Evolutionary conservation across 768 basidiomycete genomes (phyloP).

Genomic region (Tricholoma saponaceum): DNA sequence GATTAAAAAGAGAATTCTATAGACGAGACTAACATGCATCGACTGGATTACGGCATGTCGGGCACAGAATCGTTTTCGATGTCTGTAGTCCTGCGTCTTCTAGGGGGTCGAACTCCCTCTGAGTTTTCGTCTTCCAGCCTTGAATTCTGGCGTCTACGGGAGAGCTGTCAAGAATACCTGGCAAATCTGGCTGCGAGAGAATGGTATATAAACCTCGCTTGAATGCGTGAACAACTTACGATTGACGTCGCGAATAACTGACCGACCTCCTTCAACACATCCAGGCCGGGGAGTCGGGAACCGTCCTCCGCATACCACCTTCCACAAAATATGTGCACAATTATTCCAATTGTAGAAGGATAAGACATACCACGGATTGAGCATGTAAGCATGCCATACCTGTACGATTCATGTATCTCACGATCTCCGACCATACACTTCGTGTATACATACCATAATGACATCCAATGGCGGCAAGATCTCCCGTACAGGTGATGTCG

Average conservation of each 20-base stretch:
- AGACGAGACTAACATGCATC: slow-evolving; percentile 27
- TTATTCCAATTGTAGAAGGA: not conserved
- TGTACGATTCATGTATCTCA: not conserved
- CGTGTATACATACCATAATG: not conserved
- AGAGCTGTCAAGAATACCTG: not conserved
- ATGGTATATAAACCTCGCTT: not conserved
- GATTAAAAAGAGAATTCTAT: not conserved
- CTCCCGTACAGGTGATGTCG: not conserved
- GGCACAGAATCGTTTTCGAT: not conserved
- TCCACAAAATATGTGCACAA: not conserved
- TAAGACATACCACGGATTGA: slow-evolving; percentile 10
- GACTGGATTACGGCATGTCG: not conserved
- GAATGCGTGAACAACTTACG: not conserved
- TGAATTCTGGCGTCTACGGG: slow-evolving; percentile 19
- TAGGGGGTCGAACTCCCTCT: not conserved
- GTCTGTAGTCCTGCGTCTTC: not conserved
- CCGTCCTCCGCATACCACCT: slow-evolving; percentile 14
- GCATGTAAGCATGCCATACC: slow-evolving; percentile 16
- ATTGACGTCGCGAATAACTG: not conserved
- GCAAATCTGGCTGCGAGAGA: not conserved
- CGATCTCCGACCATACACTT: not conserved
- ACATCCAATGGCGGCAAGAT: slow-evolving; percentile 1
- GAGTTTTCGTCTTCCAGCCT: slow-evolving; percentile 1
- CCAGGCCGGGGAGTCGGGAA: slow-evolving; percentile 1
- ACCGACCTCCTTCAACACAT: not conserved